phyloP scores from a whole-genome alignment of 1,284 basidiomycete species.

The Lignosus rhinocerotis region DNA sequence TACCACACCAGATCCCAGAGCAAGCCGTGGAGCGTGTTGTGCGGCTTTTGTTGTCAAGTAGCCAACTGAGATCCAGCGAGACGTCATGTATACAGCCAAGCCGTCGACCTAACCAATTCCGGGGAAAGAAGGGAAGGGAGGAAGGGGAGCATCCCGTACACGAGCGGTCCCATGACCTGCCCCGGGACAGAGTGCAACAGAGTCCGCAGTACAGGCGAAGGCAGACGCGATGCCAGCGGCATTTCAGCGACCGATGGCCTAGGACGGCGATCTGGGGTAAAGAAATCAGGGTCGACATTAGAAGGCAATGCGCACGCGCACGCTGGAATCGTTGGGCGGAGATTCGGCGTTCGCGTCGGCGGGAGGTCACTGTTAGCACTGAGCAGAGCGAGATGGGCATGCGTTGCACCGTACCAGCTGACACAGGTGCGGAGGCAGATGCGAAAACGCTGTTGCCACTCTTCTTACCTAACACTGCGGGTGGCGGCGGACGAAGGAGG shows the following conservation, averaged over 20 bases:
- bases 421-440: conserved; percentile 7
- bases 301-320: neutral
- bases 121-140: conserved; percentile 9
- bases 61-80: neutral
- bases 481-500: neutral
- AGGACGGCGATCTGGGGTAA: conserved; percentile 12
- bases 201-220: conserved; percentile 7
- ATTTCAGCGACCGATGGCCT: conserved; percentile 7
- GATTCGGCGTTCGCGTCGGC: conserved; percentile 6
- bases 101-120: conserved; percentile 9
- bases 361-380: conserved; percentile 1
- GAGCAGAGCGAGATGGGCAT: no score
- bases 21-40: neutral
- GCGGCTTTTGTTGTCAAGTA: conserved; percentile 1
- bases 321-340: conserved; percentile 1
- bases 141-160: conserved; percentile 1
- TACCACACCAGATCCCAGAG: neutral
- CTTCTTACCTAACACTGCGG: neutral
- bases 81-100: conserved; percentile 10
- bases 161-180: conserved; percentile 19
- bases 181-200: conserved; percentile 7
- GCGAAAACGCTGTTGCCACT: neutral
- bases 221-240: conserved; percentile 7
- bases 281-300: neutral
- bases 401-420: conserved; percentile 6